Base-by-base conservation (phyloP, 1,139 yeast species). In the Scheffersomyces titani region DNA sequence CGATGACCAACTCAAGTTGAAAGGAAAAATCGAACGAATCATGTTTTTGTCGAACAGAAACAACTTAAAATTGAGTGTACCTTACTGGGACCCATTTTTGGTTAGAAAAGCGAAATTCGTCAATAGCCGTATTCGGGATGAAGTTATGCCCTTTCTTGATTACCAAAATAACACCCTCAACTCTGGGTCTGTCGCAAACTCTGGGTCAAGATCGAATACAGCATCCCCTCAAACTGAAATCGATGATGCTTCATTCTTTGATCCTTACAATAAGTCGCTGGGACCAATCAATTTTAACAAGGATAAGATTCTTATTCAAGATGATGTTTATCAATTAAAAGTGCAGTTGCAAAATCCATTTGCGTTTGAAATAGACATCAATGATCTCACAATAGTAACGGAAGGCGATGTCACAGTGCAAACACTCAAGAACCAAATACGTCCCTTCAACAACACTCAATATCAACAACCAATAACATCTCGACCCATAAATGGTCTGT, bases 261-360 rank as follows among this genome's bases (percentile, higher is more conserved):
- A 78, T 60, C 83, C 83, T 0, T 76, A 67, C 55, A 64, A 64
- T 21, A 70, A 70, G 49, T 3, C 40, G 3, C 13, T 30, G 40
- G 16, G 5, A 30, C 11, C 40, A 30, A 56, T 54, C 9, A 60
- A 60, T 18, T 53, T 65, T 4, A 70, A 69, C 52, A 69, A 68
- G 44, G 79, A 77, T 18, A 69, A 71, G 30, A 70, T 82, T 13
- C 63, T 87, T 18, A 83, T 88, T 2, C 82, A 80, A 58, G 87
- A 84, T 54, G 92, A 88, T 54, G 70, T 78, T 13, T 80, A 81
- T 44, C 86, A 82, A 60, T 72, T 89, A 40, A 71, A 77, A 19
- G 75, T 91, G 0, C 76, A 80, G 2, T 66, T 94, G 9, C 94
- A 90, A 65, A 94, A 94, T 66, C 97, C 97, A 2, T 92, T 86